These are phyloP conservation scores for Anthostomella pinea DNA, from an alignment of 2,329 filamentous ascomycete genomes.

Conservation along the genomic window DNA sequence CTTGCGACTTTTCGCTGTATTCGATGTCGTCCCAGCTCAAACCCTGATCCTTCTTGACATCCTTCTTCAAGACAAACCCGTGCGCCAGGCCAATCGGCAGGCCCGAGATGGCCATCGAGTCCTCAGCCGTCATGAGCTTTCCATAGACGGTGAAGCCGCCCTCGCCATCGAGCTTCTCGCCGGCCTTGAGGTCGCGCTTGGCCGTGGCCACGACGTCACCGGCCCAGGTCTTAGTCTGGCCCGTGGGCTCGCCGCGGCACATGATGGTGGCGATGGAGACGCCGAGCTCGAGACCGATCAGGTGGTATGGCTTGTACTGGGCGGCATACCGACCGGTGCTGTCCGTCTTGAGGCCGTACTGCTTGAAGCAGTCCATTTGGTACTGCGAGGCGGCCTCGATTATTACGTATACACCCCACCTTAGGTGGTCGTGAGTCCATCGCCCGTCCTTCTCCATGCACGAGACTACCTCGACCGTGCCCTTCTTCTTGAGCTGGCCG, in stretches of 20 bases:
- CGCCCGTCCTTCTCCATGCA: conserved; percentile 42
- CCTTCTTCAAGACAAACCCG: conserved; percentile 38
- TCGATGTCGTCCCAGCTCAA: conserved; percentile 45
- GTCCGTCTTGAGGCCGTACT: conserved; percentile 44
- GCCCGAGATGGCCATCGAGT: conserved; percentile 39
- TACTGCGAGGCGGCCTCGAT: conserved; percentile 41
- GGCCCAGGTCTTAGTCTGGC: conserved; percentile 41
- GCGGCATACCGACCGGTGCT: conserved; percentile 39
- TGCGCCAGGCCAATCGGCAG: conserved; percentile 43
- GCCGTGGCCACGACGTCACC: conserved; percentile 46
- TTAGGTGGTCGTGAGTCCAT: conserved; percentile 38
- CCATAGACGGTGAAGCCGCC: conserved; percentile 46
- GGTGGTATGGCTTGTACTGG: conserved; percentile 46
- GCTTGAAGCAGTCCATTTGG: conserved; percentile 41
- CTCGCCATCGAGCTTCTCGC: conserved; percentile 44
- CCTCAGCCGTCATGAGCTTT: conserved; percentile 38
- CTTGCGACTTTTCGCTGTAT: conserved; percentile 37
- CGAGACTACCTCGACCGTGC: conserved; percentile 44
- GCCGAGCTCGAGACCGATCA: conserved; percentile 46
- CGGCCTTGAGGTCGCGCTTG: conserved; percentile 42
- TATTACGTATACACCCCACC: conserved; percentile 45
- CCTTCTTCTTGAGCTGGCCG: conserved; percentile 39
- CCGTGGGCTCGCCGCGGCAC: conserved; percentile 44
- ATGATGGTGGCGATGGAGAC: conserved; percentile 43
- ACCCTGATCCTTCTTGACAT: conserved; percentile 39